Conservation (phyloP, 257 asterid species). For the Nicotiana undulata region DNA sequence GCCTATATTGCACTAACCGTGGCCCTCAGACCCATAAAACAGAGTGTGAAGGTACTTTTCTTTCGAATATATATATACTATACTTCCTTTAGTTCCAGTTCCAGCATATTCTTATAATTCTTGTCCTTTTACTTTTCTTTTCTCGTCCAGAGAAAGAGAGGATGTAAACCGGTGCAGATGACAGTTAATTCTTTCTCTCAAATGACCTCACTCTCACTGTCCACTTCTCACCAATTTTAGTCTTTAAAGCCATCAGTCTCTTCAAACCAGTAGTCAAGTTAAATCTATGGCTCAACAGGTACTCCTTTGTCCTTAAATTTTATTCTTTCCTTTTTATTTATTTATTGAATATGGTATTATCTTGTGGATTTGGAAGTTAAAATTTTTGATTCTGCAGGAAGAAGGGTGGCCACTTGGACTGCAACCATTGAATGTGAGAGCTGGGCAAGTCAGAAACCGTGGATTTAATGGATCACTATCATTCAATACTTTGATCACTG, state of each 20-base stretch:
- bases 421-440: slow-evolving; percentile 45
- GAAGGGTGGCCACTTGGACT: slow-evolving; percentile 85
- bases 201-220: not conserved
- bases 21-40: not conserved
- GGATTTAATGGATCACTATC: slow-evolving; percentile 52
- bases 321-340: not conserved
- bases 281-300: slow-evolving; percentile 43
- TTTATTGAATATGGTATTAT: too few species aligned
- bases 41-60: not conserved
- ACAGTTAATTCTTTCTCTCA: not conserved
- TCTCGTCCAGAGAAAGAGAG: not conserved
- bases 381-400: slow-evolving; percentile 30
- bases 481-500: slow-evolving; percentile 48
- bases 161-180: slow-evolving; percentile 5
- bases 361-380: not conserved
- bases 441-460: slow-evolving; percentile 24
- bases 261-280: not conserved
- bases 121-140: not conserved
- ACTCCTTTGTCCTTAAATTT: not conserved
- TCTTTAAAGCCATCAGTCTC: not conserved
- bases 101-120: not conserved
- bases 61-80: not conserved
- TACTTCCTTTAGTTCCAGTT: not conserved
- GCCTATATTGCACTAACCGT: not conserved
- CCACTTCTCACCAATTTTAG: not conserved